These are phyloP conservation scores for Chloroidium sp. DNA, from an alignment of 163 green algal species.

Conservation along the genomic window DNA sequence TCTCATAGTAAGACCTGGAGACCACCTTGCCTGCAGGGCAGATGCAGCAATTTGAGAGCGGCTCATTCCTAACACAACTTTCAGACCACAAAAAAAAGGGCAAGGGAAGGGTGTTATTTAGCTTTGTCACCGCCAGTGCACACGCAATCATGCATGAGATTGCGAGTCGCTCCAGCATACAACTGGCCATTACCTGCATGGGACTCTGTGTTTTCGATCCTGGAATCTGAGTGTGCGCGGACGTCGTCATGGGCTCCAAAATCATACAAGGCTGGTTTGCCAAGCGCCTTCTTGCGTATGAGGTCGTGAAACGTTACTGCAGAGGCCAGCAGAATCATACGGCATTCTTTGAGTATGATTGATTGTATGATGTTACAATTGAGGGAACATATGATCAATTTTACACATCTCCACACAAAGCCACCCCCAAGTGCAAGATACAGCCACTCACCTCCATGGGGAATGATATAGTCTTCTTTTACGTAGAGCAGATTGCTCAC, in stretches of 20 bases:
- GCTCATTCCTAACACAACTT: neutral
- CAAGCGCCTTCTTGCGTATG: conserved; percentile 84
- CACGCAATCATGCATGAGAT: neutral
- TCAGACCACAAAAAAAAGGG: too few species aligned
- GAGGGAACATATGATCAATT: conserved; percentile 9
- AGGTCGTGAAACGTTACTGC: conserved; percentile 85
- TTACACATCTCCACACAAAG: too few species aligned
- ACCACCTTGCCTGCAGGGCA: conserved; percentile 64
- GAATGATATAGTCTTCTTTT: conserved; percentile 96
- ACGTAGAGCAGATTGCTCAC: conserved; percentile 89
- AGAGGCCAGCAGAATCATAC: too few species aligned
- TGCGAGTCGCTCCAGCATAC: neutral
- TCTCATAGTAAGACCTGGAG: conserved; percentile 91
- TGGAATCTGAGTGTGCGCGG: conserved; percentile 68
- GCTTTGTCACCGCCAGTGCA: neutral
- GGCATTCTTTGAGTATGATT: too few species aligned
- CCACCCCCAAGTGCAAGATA: too few species aligned
- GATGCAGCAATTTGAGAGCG: neutral
- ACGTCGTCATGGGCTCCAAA: conserved; percentile 93
- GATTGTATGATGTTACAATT: too few species aligned
- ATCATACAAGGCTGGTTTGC: conserved; percentile 88
- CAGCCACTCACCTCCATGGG: conserved; percentile 27
- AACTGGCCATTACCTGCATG: conserved; percentile 53
- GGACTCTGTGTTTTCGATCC: conserved; percentile 64
- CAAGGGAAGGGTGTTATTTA: neutral